These are phyloP conservation scores for Flagelloscypha sp. DNA, from an alignment of 768 basidiomycete species.

Conservation along the genomic window DNA sequence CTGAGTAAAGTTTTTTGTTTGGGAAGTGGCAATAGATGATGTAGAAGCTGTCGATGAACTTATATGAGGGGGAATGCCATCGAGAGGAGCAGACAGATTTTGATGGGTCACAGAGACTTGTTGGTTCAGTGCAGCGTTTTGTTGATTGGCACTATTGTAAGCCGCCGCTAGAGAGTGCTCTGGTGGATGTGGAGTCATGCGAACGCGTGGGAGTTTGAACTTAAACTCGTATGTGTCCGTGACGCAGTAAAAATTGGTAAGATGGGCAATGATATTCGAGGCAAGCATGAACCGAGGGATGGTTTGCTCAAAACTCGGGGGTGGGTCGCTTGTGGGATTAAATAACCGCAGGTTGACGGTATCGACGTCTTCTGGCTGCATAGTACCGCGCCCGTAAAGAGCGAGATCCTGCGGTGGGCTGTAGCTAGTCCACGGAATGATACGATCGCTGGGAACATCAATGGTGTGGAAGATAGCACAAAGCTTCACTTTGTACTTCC, in stretches of 20 bases:
- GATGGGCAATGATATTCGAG: slow-evolving; percentile 56
- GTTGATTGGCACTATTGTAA: no score
- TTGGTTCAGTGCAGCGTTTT: slow-evolving; percentile 26
- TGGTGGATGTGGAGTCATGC: no score
- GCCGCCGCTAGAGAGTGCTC: no score
- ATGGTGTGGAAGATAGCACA: slow-evolving; percentile 46
- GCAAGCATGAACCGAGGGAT: slow-evolving; percentile 62
- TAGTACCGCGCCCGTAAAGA: slow-evolving; percentile 36
- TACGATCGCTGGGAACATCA: slow-evolving; percentile 42
- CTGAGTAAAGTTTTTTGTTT: slow-evolving; percentile 34
- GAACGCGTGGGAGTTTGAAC: slow-evolving; percentile 14
- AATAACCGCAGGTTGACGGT: slow-evolving; percentile 35
- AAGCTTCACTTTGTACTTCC: slow-evolving; percentile 59
- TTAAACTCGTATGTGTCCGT: slow-evolving; percentile 68
- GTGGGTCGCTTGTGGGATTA: slow-evolving; percentile 27
- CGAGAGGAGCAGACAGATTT: neutral
- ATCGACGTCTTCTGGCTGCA: slow-evolving; percentile 35
- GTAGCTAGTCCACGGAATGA: slow-evolving; percentile 73
- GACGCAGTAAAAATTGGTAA: slow-evolving; percentile 61
- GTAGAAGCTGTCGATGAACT: slow-evolving; percentile 12
- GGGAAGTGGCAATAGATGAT: slow-evolving; percentile 2
- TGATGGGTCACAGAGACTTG: slow-evolving; percentile 1
- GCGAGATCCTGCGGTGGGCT: slow-evolving; percentile 43
- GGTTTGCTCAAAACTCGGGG: slow-evolving; percentile 39
- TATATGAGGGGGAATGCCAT: slow-evolving; percentile 5